Conservation (phyloP, 2,329 filamentous ascomycete genomes). For the Alternaria hordeiaustralica region DNA sequence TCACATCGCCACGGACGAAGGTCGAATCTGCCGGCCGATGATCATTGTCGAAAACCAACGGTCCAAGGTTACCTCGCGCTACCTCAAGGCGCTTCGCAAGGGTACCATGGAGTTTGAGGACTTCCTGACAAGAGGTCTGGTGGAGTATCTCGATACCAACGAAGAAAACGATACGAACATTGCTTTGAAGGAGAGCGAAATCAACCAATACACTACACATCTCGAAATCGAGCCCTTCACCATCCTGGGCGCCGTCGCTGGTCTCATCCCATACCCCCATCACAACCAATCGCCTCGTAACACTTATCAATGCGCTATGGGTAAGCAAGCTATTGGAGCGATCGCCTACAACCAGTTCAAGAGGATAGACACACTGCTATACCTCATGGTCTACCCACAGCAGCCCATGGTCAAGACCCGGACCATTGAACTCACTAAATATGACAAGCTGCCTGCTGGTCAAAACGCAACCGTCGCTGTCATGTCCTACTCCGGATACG, state of each 20-base stretch:
- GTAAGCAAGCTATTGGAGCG: conserved; percentile 98
- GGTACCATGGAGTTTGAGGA: conserved; percentile 92
- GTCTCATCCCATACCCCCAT: conserved; percentile 95
- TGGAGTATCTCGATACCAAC: conserved; percentile 97
- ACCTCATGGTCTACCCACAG: conserved; percentile 97
- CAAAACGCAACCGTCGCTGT: conserved; percentile 98
- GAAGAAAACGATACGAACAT: conserved; percentile 98
- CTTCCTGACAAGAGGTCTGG: conserved; percentile 85
- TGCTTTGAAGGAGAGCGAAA: conserved; percentile 84
- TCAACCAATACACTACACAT: conserved; percentile 85
- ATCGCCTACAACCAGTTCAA: conserved; percentile 99
- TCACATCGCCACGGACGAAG: conserved; percentile 96
- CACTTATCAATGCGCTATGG: conserved; percentile 99
- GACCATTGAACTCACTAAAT: conserved; percentile 95
- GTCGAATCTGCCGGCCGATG: conserved; percentile 91
- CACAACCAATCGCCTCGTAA: conserved; percentile 99
- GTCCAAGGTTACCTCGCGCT: conserved; percentile 78
- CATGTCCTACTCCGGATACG: conserved; percentile 99
- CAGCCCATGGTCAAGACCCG: conserved; percentile 97
- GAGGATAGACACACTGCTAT: conserved; percentile 93
- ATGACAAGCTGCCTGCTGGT: conserved; percentile 94
- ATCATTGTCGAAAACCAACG: conserved; percentile 92
- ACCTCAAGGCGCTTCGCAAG: conserved; percentile 80
- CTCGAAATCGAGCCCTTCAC: conserved; percentile 98
- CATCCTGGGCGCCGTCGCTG: conserved; percentile 91